Evolutionary conservation across 169 alveolate species (phyloP).

Genomic region (Condylostoma magnum): DNA sequence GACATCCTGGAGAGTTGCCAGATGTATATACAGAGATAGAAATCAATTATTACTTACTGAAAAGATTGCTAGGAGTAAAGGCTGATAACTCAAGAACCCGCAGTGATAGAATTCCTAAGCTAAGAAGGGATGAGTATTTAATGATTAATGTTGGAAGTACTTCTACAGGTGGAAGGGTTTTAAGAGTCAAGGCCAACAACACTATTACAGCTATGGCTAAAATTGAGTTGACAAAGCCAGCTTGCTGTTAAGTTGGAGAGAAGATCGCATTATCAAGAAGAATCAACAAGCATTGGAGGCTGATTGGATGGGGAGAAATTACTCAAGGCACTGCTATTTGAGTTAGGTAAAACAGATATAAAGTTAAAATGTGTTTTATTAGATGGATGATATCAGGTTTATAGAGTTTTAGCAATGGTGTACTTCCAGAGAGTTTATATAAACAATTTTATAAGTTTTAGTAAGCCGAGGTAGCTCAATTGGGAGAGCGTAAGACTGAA

Average conservation of each 20-base stretch:
- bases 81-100: slow-evolving; percentile 83
- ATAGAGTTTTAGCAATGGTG: too few species aligned
- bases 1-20: slow-evolving; percentile 94
- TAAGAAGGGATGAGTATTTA: slow-evolving; percentile 95
- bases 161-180: slow-evolving; percentile 95
- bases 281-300: slow-evolving; percentile 97
- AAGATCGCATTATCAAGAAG: slow-evolving; percentile 97
- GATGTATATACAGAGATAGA: slow-evolving; percentile 94
- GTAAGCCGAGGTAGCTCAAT: slow-evolving; percentile 96
- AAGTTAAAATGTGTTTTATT: too few species aligned
- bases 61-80: slow-evolving; percentile 91
- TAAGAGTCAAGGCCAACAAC: slow-evolving; percentile 88
- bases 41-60: slow-evolving; percentile 77
- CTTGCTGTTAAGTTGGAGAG: slow-evolving; percentile 92
- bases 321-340: too few species aligned
- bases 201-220: slow-evolving; percentile 91
- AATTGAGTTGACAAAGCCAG: slow-evolving; percentile 90
- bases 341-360: too few species aligned
- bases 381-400: too few species aligned
- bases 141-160: slow-evolving; percentile 98
- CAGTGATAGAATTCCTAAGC: slow-evolving; percentile 90
- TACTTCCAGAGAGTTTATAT: too few species aligned
- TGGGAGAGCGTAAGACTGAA: slow-evolving; percentile 99
- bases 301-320: slow-evolving; percentile 98
- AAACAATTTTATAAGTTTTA: too few species aligned